Base-by-base conservation (phyloP, 2,329 filamentous ascomycete genomes). In the Aureobasidium sp. region DNA sequence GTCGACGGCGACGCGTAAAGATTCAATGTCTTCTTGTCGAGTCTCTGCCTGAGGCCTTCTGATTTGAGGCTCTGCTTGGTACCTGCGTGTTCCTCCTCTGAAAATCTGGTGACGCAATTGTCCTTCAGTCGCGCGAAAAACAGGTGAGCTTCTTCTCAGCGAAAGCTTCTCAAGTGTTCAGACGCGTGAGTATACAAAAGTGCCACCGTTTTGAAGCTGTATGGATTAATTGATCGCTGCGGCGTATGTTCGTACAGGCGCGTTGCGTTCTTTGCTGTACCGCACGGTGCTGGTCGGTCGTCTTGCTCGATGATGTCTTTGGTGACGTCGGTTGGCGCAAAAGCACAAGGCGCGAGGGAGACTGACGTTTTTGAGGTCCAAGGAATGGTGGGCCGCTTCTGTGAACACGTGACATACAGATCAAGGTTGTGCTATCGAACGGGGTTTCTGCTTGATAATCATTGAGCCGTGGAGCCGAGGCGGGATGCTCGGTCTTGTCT, bases 241-340 rank as follows among this genome's bases (percentile, higher is more conserved):
- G 13, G 42, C 55, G 55, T 47, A 32, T 36, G 20, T 29, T 48
- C 42, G 55, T 48, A 47, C 34, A 37, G 42, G 42, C 55, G 55
- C 55, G 55, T 58, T 47, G 32, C n/a, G 55, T 58, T 58, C 42
- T 48, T 48, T 48, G 46, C 55, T 58, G 55, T 58, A 39, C 42
- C 32, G 55, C 55, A 58, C 55, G 55, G 55, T 36, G 27, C 41
- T 46, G 23, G 52, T 36, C 20, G 36, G 52, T 36, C 20, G 36
- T 55, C 23, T 32, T 55, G 36, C 9, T 57, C 39, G 39, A 23
- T 20, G 52, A 42, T 27, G 36, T 39, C 37, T 20, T 15, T 23
- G 10, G 52, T 55, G 52, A 55, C 52, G 52, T 53, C 32, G 29
- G 41, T 44, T 44, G 42, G 42, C 42, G 42, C 42, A 44, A 44